These are phyloP conservation scores for Telopea speciosissima DNA, from an alignment of 177 flowering plant species.

Conservation along the genomic window DNA sequence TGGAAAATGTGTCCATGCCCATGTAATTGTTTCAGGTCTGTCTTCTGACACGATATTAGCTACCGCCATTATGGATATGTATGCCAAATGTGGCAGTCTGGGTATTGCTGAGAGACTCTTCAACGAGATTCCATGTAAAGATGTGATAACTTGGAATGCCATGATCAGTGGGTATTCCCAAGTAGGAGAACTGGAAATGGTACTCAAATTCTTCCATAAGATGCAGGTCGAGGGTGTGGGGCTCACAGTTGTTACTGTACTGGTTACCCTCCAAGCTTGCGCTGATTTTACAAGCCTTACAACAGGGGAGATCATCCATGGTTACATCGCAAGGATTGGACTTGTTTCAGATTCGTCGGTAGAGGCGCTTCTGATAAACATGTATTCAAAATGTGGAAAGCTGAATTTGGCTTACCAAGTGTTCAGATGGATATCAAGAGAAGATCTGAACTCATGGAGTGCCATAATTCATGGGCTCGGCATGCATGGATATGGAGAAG, in stretches of 20 bases:
- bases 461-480: slow-evolving; percentile 18
- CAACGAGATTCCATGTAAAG: slow-evolving; percentile 1
- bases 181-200: slow-evolving; percentile 5
- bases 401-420: slow-evolving; percentile 11
- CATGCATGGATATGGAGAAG: slow-evolving; percentile 17
- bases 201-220: slow-evolving; percentile 4
- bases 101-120: slow-evolving; percentile 5
- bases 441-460: slow-evolving; percentile 16
- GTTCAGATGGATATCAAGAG: slow-evolving; percentile 3
- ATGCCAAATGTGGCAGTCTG: slow-evolving; percentile 9
- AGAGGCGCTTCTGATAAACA: slow-evolving; percentile 13
- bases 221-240: slow-evolving; percentile 7
- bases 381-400: slow-evolving; percentile 20
- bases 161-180: slow-evolving; percentile 14
- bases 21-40: slow-evolving; percentile 3
- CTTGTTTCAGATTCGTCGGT: slow-evolving; percentile 2
- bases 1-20: slow-evolving; percentile 14
- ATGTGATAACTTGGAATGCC: slow-evolving; percentile 18
- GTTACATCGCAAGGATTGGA: slow-evolving; percentile 5
- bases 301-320: too few species aligned
- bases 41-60: slow-evolving; percentile 5
- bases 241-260: slow-evolving; percentile 3
- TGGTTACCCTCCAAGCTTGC: slow-evolving; percentile 17
- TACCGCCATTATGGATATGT: slow-evolving; percentile 9
- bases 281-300: slow-evolving; percentile 4